Percentiles rank a stretch among this genome's conserved stretches.
Evolutionary conservation across 2,329 filamentous ascomycete genomes (phyloP).

Genomic region (Pseudopithomyces maydicus): DNA sequence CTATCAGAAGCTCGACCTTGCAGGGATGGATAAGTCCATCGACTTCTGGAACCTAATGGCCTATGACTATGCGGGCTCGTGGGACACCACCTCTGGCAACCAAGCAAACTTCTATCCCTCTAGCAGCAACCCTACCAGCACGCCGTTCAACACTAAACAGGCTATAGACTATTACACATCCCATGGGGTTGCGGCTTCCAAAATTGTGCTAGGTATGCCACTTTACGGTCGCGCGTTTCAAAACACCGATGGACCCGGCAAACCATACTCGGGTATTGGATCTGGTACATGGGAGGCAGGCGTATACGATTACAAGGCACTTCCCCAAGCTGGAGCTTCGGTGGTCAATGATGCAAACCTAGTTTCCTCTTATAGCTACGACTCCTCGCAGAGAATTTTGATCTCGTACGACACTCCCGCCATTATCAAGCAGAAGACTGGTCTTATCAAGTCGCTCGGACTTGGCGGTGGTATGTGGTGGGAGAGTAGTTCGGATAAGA

Average conservation of each 20-base stretch:
- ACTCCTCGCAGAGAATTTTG: constrained; percentile 28
- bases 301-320: constrained; percentile 44
- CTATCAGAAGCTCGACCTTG: constrained; percentile 51
- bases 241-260: constrained; percentile 42
- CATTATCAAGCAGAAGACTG: constrained; percentile 34
- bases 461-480: constrained; percentile 48
- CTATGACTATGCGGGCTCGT: constrained; percentile 69
- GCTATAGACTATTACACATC: constrained; percentile 38
- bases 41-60: constrained; percentile 73
- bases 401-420: constrained; percentile 42
- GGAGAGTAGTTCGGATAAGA: constrained; percentile 42
- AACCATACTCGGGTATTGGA: constrained; percentile 35
- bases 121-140: constrained; percentile 30
- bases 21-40: constrained; percentile 53
- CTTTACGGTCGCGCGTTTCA: constrained; percentile 43
- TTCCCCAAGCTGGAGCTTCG: constrained; percentile 32
- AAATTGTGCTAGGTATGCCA: constrained; percentile 45
- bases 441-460: constrained; percentile 28
- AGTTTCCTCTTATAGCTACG: constrained; percentile 40
- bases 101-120: constrained; percentile 38
- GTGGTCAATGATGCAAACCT: constrained; percentile 28
- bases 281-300: constrained; percentile 42
- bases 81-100: constrained; percentile 41
- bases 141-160: constrained; percentile 40
- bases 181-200: constrained; percentile 36